Base-by-base conservation (phyloP, 2,329 filamentous ascomycete species). In the Ambrosiella xylebori region DNA sequence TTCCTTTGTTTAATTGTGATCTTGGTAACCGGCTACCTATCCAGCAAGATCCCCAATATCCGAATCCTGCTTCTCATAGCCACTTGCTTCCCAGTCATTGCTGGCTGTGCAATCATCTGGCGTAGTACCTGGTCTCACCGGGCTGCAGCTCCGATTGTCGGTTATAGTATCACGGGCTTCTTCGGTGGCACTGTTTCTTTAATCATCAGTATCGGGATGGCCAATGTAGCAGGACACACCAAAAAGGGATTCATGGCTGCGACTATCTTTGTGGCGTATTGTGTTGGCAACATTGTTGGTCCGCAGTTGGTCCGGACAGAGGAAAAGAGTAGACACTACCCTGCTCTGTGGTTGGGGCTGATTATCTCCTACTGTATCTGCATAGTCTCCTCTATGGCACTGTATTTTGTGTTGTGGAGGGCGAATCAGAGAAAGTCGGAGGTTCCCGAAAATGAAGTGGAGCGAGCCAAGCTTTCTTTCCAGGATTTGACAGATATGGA, bases 161-260 rank as follows among this genome's bases (percentile, higher is more conserved):
- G 85, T 0, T 89, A 88, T 66, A 80, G 81, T 0, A 76, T 89
- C 40, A 84, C 83, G 1, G 85, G 85, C 0, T 85, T 83, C 62
- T 88, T 88, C 62, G 84, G 84, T 0, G 81, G 79, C 0, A 83
- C 86, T 0, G 84, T 86, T 0, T 82, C 79, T 49, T 70, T 78
- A 47, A 71, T 73, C 56, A 75, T 79, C 62, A 74, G 73, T 0
- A 61, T 78, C 5, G 74, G 74, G 39, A 76, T 76, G 73, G 78
- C 79, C 9, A 89, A 89, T 62, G 83, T 88, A 0, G 84, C 85
- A 0, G 85, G 86, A 0, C 78, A 85, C 27, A 88, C 85, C 0
- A 89, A 89, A 71, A 88, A 88, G 73, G 85, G 81, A 62, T 82
- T 85, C 64, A 87, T 85, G 75, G 82, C 85, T 0, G 81, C 82